These are phyloP conservation scores for Apiospora kogelbergensis DNA, from an alignment of 2,329 filamentous ascomycete species.

Conservation along the genomic window DNA sequence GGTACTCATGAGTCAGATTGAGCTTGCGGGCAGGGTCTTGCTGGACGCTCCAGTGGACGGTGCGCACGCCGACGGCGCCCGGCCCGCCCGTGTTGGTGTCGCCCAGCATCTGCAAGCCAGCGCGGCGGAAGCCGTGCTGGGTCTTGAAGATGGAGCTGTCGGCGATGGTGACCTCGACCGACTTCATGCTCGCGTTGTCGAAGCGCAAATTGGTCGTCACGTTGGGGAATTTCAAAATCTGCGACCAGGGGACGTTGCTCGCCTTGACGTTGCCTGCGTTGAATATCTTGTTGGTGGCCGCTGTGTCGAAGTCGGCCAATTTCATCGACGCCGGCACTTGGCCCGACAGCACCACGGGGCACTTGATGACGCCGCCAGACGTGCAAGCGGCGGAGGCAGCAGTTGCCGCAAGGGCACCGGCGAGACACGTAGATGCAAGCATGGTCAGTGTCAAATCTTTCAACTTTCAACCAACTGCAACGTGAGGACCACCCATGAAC, in stretches of 20 bases:
- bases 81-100: constrained; percentile 40
- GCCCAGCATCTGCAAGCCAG: constrained; percentile 41
- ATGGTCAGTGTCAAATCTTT: not conserved
- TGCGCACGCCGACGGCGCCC: constrained; percentile 30
- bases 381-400: constrained; percentile 1
- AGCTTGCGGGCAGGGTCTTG: constrained; percentile 28
- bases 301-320: constrained; percentile 31
- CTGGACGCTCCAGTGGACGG: constrained; percentile 32
- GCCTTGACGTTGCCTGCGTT: constrained; percentile 31
- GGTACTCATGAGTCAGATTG: constrained; percentile 34
- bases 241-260: constrained; percentile 27
- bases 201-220: constrained; percentile 35
- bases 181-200: constrained; percentile 36
- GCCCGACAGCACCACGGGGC: constrained; percentile 27
- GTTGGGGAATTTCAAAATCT: constrained; percentile 27
- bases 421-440: not conserved
- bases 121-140: constrained; percentile 46
- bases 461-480: not conserved
- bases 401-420: not conserved
- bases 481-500: not conserved
- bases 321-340: constrained; percentile 24
- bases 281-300: constrained; percentile 29
- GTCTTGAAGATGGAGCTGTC: constrained; percentile 45
- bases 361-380: constrained; percentile 20
- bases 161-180: constrained; percentile 44